Percentiles rank a stretch among this genome's conserved stretches.
Conservation (phyloP, 2,329 filamentous ascomycete genomes). For the Paecilomyces niveus region DNA sequence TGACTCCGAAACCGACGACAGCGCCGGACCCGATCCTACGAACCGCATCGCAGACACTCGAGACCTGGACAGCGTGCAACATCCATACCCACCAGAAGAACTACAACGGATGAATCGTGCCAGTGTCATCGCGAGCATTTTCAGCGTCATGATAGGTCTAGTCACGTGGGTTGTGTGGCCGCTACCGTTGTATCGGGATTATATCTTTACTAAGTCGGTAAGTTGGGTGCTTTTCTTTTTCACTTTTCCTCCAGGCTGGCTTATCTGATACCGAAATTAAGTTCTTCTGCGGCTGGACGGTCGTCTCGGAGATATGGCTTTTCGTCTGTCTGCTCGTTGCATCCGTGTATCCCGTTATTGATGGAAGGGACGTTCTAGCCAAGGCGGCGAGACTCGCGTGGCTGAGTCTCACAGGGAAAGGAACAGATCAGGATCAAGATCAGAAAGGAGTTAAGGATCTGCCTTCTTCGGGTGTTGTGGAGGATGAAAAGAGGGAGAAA, state of each 20-base stretch:
- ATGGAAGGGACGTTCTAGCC: slow-evolving; percentile 8
- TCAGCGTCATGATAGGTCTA: slow-evolving; percentile 14
- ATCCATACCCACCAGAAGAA: slow-evolving; percentile 11
- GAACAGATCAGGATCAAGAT: neutral
- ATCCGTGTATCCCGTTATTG: slow-evolving; percentile 11
- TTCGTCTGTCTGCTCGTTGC: slow-evolving; percentile 10
- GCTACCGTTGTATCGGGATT: slow-evolving; percentile 13
- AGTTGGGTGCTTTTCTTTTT: neutral
- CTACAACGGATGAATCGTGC: slow-evolving; percentile 12
- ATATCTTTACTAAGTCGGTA: slow-evolving; percentile 10
- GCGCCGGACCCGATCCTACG: neutral
- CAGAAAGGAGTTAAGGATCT: neutral
- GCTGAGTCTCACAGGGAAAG: neutral
- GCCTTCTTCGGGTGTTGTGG: neutral
- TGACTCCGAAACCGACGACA: neutral
- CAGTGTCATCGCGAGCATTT: slow-evolving; percentile 13
- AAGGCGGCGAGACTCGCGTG: slow-evolving; percentile 4
- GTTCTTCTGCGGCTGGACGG: slow-evolving; percentile 13
- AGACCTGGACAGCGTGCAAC: slow-evolving; percentile 9
- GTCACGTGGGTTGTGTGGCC: slow-evolving; percentile 14
- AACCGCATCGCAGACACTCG: neutral
- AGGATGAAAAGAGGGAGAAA: neutral
- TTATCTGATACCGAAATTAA: neutral
- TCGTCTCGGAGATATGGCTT: slow-evolving; percentile 12
- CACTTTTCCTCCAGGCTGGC: neutral